These are phyloP conservation scores for Byssothecium circinans DNA, from an alignment of 2,329 filamentous ascomycete species.

Conservation along the genomic window DNA sequence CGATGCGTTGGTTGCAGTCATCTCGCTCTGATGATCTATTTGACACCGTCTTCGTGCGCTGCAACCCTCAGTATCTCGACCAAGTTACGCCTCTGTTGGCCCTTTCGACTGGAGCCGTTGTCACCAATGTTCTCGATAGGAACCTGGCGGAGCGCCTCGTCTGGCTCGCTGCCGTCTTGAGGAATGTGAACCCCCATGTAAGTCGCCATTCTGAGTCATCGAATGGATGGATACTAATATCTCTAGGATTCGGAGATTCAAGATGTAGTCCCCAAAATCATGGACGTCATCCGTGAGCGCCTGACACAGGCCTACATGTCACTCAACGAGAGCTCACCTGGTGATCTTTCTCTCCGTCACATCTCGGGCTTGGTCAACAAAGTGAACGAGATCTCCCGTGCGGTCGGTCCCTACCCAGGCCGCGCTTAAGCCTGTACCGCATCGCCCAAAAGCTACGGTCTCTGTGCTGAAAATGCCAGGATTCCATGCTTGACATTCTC, in stretches of 20 bases:
- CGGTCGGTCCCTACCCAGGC: constrained; percentile 18
- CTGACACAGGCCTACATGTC: constrained; percentile 60
- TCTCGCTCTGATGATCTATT: constrained; percentile 61
- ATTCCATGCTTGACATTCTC: constrained; percentile 7
- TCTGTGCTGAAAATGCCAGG: constrained; percentile 36
- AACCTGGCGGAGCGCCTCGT: constrained; percentile 58
- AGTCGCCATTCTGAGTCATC: constrained; percentile 19
- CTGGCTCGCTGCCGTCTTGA: constrained; percentile 61
- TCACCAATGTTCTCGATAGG: constrained; percentile 58
- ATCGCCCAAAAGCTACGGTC: constrained; percentile 7
- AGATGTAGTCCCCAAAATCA: constrained; percentile 61
- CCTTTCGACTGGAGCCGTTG: constrained; percentile 64
- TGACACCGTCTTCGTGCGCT: constrained; percentile 61
- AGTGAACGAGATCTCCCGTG: constrained; percentile 37
- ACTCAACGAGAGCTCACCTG: constrained; percentile 55
- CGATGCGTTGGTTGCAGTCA: constrained; percentile 64
- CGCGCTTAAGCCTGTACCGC: constrained; percentile 12
- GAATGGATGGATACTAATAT: constrained; percentile 16
- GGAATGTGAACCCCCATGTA: constrained; percentile 57
- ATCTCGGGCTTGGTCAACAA: constrained; percentile 50
- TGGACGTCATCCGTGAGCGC: constrained; percentile 61
- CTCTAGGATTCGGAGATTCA: constrained; percentile 56
- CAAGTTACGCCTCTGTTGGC: constrained; percentile 60
- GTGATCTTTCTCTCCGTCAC: constrained; percentile 55
- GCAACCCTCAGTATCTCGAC: constrained; percentile 59